Percentiles rank a stretch among this genome's conserved stretches.
Conservation (phyloP, 208 protist genomes). For the Endotrypanum monterogeii region DNA sequence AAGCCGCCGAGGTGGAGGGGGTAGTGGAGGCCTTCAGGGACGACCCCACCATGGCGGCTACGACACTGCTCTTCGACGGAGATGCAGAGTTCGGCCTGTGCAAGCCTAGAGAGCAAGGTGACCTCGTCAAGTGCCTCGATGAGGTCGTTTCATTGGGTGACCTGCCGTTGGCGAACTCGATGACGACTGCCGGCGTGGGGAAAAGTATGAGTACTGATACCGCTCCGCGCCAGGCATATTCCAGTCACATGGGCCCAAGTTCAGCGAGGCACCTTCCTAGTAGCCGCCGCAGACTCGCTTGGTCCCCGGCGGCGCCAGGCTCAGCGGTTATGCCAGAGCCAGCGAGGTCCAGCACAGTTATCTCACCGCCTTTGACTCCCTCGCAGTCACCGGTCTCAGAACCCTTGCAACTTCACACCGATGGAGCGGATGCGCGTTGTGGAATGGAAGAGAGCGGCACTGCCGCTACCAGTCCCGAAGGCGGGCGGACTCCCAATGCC, state of each 20-base stretch:
- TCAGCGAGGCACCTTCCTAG: neutral
- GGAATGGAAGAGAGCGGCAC: neutral
- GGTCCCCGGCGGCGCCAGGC: neutral
- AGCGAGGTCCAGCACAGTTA: neutral
- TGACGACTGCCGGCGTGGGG: neutral
- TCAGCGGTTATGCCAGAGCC: neutral
- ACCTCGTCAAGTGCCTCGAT: constrained; percentile 18
- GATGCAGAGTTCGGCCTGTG: constrained; percentile 25
- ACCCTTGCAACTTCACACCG: neutral
- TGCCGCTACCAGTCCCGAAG: neutral
- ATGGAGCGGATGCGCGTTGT: neutral
- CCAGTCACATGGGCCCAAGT: constrained; percentile 2
- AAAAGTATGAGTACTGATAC: neutral
- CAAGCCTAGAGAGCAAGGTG: constrained; percentile 6
- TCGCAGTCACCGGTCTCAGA: neutral
- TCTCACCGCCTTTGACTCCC: neutral
- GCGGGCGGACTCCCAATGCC: constrained; percentile 1
- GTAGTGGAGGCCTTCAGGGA: constrained; percentile 11
- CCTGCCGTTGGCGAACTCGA: constrained; percentile 7
- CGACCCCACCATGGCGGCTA: constrained; percentile 23
- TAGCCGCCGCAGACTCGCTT: constrained; percentile 15
- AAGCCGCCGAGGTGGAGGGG: constrained; percentile 25
- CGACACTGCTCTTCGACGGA: constrained; percentile 28
- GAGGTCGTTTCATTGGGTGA: constrained; percentile 3
- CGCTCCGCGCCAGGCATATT: constrained; percentile 5